Base-by-base conservation (phyloP, 352 stramenopile genomes). In the Thalassiosira livingstoniorum region DNA sequence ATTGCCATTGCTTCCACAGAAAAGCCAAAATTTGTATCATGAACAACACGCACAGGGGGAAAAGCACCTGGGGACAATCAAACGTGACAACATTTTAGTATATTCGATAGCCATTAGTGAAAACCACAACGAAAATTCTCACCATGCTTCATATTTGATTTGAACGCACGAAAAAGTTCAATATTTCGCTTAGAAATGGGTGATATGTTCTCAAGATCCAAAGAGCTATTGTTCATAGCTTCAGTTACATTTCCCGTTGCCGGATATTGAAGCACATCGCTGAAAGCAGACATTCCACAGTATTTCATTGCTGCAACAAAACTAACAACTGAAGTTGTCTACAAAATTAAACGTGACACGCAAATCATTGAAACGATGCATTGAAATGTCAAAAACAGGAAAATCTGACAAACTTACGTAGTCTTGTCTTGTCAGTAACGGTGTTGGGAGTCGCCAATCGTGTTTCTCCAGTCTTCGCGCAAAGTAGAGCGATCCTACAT, bases 301-400 rank as follows among this genome's bases (percentile, higher is more conserved):
- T 80, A 87, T 53, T 87, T 81, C 66, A 87, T 78, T 18, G 83
- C 75, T 13, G 79, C 75, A 68, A 82, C 79, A 23, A 84, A 75
- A 45, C 65, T 85, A 43, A 67, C 73, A 47, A 86, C 35, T 43
- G 66, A n/a, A 62, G 15, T 45, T 29, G 51, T 60, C 58, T 32
- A 29, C 11, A 7, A 23, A 58, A 4, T 29, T 58, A 58, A 23
- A 58, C n/a, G 10, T 23, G 11, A 58, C 21, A 29, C 7, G 27
- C 4, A 27, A 58, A 7, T 10, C 42, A 51, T 18, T 18, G 10
- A 10, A 51, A 10, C 42, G 10, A 10, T 10, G 18, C 42, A 18
- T 51, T 10, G 18, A 18, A 18, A 18, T 51, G 10, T 51, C 10
- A 10, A 51, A 51, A 51, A 18, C 42, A 51, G 42, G 42, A 51